Evolutionary conservation across 306 rosid species (phyloP).

Genomic region (Quercus alba): DNA sequence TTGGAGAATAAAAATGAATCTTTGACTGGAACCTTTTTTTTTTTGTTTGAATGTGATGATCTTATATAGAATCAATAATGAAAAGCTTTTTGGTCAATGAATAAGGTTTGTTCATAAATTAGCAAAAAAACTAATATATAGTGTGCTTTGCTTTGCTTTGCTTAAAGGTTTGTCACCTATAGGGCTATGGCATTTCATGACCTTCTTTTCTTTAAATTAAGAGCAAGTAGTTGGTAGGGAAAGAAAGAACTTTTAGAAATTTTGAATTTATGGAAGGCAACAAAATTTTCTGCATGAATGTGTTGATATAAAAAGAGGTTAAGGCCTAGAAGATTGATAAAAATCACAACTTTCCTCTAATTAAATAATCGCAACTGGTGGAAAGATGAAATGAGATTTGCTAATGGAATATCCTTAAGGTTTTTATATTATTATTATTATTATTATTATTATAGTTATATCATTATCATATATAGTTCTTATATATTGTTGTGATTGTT

Average conservation of each 20-base stretch:
- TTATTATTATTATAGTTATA: too few relatives aligned
- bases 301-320: neutral
- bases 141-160: neutral
- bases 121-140: constrained; percentile 6
- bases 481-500: neutral
- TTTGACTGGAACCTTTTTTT: constrained; percentile 30
- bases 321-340: too few relatives aligned
- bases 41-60: constrained; percentile 26
- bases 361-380: neutral
- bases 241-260: constrained; percentile 20
- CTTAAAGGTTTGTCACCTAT: neutral
- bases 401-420: constrained; percentile 1
- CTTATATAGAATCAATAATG: constrained; percentile 5
- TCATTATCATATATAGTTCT: neutral
- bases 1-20: constrained; percentile 19
- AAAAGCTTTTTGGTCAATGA: constrained; percentile 21
- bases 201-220: neutral
- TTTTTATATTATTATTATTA: neutral
- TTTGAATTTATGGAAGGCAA: constrained; percentile 39
- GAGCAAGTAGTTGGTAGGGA: constrained; percentile 14
- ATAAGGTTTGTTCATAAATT: constrained; percentile 16
- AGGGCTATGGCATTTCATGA: neutral
- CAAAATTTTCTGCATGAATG: neutral
- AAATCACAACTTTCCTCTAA: neutral
- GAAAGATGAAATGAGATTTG: constrained; percentile 5